phyloP scores from a whole-genome alignment of 2,329 filamentous ascomycete species.

The Monosporascus cannonballus region DNA sequence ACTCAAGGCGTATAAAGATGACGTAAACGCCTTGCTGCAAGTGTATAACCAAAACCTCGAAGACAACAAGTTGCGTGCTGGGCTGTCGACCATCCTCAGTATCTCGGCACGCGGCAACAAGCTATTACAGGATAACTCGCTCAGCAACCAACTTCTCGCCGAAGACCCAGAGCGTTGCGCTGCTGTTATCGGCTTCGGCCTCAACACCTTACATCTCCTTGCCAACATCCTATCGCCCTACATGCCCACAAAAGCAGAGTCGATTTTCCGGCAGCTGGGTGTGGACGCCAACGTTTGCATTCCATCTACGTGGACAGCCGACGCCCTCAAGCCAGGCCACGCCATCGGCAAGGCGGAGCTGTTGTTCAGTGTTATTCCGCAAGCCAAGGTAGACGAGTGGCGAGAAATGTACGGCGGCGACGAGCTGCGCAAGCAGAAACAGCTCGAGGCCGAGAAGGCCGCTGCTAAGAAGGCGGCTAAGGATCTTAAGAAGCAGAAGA shows the following conservation, averaged over 20 bases:
- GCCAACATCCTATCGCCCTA: constrained; percentile 76
- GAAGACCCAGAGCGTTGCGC: constrained; percentile 49
- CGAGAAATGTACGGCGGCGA: constrained; percentile 65
- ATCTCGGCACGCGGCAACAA: constrained; percentile 36
- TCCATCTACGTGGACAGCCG: constrained; percentile 59
- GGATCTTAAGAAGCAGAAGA: not conserved
- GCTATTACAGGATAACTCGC: constrained; percentile 45
- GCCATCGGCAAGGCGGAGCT: constrained; percentile 74
- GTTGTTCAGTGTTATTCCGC: constrained; percentile 76
- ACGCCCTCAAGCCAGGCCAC: constrained; percentile 64
- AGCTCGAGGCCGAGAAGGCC: constrained; percentile 37
- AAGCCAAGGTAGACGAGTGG: constrained; percentile 80
- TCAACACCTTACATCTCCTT: constrained; percentile 79
- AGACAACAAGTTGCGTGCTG: constrained; percentile 63
- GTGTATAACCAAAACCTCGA: constrained; percentile 65
- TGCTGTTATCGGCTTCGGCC: constrained; percentile 65
- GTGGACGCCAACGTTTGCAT: constrained; percentile 47
- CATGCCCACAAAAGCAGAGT: constrained; percentile 71
- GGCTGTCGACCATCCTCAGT: constrained; percentile 33
- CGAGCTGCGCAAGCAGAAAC: constrained; percentile 2
- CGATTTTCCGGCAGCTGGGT: constrained; percentile 74
- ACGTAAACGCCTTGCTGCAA: constrained; percentile 60
- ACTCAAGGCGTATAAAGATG: constrained; percentile 38
- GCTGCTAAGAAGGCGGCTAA: constrained; percentile 39
- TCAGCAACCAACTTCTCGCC: constrained; percentile 49